Conservation (phyloP, 148 eudicot genomes). For the Spergularia marina region DNA sequence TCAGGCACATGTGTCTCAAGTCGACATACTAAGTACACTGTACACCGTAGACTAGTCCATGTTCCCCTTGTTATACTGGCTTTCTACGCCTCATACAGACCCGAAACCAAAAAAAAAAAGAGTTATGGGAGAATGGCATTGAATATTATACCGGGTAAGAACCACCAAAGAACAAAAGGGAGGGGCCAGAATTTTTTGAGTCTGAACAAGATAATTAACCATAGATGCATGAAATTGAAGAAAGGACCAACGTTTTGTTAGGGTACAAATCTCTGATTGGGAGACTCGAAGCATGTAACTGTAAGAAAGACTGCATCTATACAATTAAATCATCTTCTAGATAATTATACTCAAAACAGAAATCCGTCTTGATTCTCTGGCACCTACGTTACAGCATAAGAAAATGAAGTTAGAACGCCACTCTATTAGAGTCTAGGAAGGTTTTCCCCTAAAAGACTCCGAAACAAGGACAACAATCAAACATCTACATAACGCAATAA, state of each 20-base stretch:
- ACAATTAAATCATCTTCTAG: slow-evolving; percentile 90
- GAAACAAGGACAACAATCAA: slow-evolving; percentile 4
- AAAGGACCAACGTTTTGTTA: background rate
- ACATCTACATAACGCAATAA: background rate
- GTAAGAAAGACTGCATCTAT: slow-evolving; percentile 28
- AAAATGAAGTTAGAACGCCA: background rate
- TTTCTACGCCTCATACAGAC: too few relatives aligned
- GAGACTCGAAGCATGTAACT: background rate
- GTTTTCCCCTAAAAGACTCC: background rate
- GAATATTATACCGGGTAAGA: too few relatives aligned
- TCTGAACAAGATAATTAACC: too few relatives aligned
- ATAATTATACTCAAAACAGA: slow-evolving; percentile 73
- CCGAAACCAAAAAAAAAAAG: too few relatives aligned
- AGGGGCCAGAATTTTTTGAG: too few relatives aligned
- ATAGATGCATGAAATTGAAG: background rate
- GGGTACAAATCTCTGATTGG: background rate
- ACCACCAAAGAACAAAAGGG: too few relatives aligned
- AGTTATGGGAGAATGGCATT: too few relatives aligned
- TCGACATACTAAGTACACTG: too few relatives aligned
- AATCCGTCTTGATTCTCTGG: slow-evolving; percentile 76
- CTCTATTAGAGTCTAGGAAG: background rate
- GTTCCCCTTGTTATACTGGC: too few relatives aligned
- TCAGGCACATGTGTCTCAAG: too few relatives aligned
- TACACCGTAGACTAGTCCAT: too few relatives aligned
- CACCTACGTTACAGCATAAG: slow-evolving; percentile 45